These are phyloP conservation scores for Mycena metata DNA, from an alignment of 768 basidiomycete species.

Conservation along the genomic window DNA sequence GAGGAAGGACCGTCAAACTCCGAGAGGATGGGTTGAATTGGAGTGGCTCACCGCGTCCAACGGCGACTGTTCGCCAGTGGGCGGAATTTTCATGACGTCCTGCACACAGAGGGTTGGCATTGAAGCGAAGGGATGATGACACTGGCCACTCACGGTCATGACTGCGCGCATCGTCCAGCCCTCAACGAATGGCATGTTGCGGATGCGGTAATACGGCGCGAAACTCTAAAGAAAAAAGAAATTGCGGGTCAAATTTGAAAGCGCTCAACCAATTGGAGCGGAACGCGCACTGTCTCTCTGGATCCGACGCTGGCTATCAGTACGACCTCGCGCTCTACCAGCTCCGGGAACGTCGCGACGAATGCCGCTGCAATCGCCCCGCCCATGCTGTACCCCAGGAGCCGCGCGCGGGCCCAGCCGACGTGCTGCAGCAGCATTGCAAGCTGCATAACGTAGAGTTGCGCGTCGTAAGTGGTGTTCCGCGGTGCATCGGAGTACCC, in stretches of 20 bases:
- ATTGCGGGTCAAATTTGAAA: not conserved
- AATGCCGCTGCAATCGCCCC: constrained; percentile 66
- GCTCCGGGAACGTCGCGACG: constrained; percentile 60
- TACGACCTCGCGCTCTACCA: constrained; percentile 60
- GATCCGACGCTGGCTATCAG: constrained; percentile 64
- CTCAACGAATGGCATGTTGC: constrained; percentile 4
- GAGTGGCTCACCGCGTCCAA: constrained; percentile 6
- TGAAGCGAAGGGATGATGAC: too few relatives aligned
- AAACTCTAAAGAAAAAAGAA: constrained; percentile 45
- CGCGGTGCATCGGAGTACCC: constrained; percentile 72
- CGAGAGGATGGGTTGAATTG: not conserved
- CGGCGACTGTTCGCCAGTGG: not conserved
- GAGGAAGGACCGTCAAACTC: not conserved
- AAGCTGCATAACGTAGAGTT: constrained; percentile 65
- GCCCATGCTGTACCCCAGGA: constrained; percentile 65
- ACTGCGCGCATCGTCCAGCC: not conserved
- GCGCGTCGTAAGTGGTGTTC: constrained; percentile 54
- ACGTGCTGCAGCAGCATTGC: constrained; percentile 69
- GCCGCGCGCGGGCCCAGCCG: constrained; percentile 57
- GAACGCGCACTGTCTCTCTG: constrained; percentile 48
- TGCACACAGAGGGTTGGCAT: too few relatives aligned
- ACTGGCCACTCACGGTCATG: not conserved
- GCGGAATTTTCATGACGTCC: not conserved
- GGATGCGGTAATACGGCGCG: not conserved
- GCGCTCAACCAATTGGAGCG: too few relatives aligned